A percentile compares a stretch with the other conserved stretches of the same genome.
phyloP scores from a whole-genome alignment of 1,284 basidiomycete genomes.

The Cutaneotrichosporon cavernicola region DNA sequence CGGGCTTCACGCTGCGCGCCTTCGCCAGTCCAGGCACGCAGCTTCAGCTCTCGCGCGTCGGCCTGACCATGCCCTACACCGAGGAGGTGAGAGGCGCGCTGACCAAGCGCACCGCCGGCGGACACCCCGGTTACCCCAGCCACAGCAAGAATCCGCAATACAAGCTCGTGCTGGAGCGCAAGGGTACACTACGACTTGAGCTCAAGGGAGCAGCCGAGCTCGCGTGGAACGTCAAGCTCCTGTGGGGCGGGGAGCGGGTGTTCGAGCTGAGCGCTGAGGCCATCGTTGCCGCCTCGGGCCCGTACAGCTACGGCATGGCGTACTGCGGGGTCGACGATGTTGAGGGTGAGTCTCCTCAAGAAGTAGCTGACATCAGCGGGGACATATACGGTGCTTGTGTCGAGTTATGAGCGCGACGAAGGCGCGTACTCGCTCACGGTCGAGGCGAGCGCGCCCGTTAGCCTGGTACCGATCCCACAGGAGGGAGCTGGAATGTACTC shows the following conservation, averaged over 20 bases:
- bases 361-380: slow-evolving; percentile 60
- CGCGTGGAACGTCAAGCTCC: slow-evolving; percentile 71
- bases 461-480: slow-evolving; percentile 55
- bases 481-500: slow-evolving; percentile 91
- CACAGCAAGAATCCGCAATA: slow-evolving; percentile 93
- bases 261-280: slow-evolving; percentile 57
- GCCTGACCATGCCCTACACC: slow-evolving; percentile 36
- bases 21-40: slow-evolving; percentile 30
- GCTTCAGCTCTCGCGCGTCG: slow-evolving; percentile 36
- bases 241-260: slow-evolving; percentile 74
- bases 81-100: slow-evolving; percentile 58
- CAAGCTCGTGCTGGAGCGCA: slow-evolving; percentile 53
- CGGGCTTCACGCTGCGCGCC: slow-evolving; percentile 46
- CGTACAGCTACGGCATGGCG: slow-evolving; percentile 78
- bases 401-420: slow-evolving; percentile 73
- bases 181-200: slow-evolving; percentile 58
- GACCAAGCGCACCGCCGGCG: slow-evolving; percentile 73
- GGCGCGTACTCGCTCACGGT: slow-evolving; percentile 66
- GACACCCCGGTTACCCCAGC: slow-evolving; percentile 72
- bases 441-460: slow-evolving; percentile 60
- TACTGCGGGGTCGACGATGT: slow-evolving; percentile 58
- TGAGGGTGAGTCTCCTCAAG: slow-evolving; percentile 56
- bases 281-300: slow-evolving; percentile 59
- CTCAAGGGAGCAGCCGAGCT: slow-evolving; percentile 64
- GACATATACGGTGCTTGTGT: slow-evolving; percentile 76